These are phyloP conservation scores for Carnegiea gigantea DNA, from an alignment of 179 eudicot species.

Conservation along the genomic window DNA sequence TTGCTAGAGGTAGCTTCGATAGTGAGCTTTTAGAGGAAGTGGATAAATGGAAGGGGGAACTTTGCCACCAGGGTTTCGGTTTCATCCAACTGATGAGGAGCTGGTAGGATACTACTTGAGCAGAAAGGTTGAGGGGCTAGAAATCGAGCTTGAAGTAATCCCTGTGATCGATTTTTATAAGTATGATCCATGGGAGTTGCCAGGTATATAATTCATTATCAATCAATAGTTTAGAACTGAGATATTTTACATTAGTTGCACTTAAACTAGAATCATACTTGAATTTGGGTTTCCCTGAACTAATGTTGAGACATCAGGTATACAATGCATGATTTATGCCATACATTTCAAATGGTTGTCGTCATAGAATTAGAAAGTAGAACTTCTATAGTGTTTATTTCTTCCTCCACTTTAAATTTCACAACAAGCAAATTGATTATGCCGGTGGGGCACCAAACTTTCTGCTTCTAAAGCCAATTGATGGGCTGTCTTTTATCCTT, in stretches of 20 bases:
- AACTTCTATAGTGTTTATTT: background rate
- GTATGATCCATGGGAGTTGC: constrained; percentile 91
- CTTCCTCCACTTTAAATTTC: background rate
- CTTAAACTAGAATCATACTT: background rate
- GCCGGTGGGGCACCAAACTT: constrained; percentile 32
- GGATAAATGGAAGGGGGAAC: constrained; percentile 55
- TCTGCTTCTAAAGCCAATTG: constrained; percentile 29
- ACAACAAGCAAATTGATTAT: constrained; percentile 10
- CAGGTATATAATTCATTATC: constrained; percentile 48
- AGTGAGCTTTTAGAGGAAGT: constrained; percentile 14
- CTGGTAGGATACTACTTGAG: constrained; percentile 74
- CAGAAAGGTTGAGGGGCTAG: constrained; percentile 69
- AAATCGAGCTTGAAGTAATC: constrained; percentile 83
- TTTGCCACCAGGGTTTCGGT: constrained; percentile 89
- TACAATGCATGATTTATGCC: background rate
- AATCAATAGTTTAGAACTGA: background rate
- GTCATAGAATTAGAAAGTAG: constrained; percentile 4
- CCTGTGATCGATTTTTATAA: constrained; percentile 81
- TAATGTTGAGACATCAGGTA: background rate
- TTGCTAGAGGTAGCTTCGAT: constrained; percentile 17
- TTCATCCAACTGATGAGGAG: constrained; percentile 86
- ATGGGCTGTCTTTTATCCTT: constrained; percentile 30
- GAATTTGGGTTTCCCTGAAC: background rate
- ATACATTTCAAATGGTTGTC: constrained; percentile 11
- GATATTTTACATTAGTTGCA: background rate